phyloP scores from a whole-genome alignment of 257 asterid species.

The Thymus mandschuricus region DNA sequence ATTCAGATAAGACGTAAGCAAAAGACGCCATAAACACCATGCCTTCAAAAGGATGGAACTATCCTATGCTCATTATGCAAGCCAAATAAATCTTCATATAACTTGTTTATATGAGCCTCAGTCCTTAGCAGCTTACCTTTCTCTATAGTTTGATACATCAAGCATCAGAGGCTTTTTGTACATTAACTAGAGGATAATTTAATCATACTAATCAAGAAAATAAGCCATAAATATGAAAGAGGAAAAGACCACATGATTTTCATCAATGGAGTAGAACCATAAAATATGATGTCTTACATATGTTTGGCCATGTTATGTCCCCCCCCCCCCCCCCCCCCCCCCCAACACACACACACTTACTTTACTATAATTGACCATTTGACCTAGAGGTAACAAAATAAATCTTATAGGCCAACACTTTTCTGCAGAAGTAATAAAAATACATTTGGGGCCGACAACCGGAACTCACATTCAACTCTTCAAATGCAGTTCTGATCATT shows the following conservation, averaged over 20 bases:
- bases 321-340: slow-evolving; percentile 31
- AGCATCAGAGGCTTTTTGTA: slow-evolving; percentile 12
- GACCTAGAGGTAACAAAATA: slow-evolving; percentile 13
- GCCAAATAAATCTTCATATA: slow-evolving; percentile 16
- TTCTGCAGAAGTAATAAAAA: background rate
- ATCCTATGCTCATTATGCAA: background rate
- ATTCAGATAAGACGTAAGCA: slow-evolving; percentile 4
- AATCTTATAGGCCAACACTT: slow-evolving; percentile 12
- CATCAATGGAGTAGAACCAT: background rate
- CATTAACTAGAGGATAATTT: background rate
- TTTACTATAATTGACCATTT: background rate
- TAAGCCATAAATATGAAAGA: background rate
- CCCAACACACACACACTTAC: background rate
- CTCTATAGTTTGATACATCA: background rate
- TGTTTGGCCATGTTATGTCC: slow-evolving; percentile 41
- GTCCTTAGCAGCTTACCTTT: background rate
- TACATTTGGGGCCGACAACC: background rate
- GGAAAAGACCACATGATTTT: too few species aligned
- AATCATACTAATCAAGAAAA: background rate
- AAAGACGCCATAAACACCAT: slow-evolving; percentile 17
- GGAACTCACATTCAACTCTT: slow-evolving; percentile 59
- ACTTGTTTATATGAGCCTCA: background rate
- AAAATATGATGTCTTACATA: slow-evolving; percentile 38
- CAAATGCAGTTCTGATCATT: slow-evolving; percentile 52
- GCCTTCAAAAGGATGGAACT: slow-evolving; percentile 25